phyloP scores from a whole-genome alignment of 1,139 yeast species.

The Candida tetrigidarum region DNA sequence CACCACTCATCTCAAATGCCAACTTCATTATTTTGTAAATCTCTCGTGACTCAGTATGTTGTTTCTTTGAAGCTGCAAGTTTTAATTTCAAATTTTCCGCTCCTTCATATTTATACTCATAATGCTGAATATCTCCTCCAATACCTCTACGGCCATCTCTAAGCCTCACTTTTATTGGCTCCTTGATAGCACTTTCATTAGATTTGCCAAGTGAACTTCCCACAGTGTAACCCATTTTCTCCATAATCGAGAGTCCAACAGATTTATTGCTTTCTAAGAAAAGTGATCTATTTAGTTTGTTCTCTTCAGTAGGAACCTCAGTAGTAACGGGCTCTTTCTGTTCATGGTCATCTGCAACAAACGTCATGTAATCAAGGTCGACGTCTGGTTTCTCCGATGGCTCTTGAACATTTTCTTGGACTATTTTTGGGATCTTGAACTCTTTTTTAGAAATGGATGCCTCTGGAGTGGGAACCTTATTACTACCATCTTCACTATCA shows the following conservation, averaged over 20 bases:
- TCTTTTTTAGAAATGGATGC: slow-evolving; percentile 10
- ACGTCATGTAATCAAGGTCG: slow-evolving; percentile 11
- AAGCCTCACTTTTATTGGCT: slow-evolving; percentile 19
- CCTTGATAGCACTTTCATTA: slow-evolving; percentile 24
- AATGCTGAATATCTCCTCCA: slow-evolving; percentile 11
- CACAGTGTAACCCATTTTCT: slow-evolving; percentile 56
- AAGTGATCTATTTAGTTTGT: slow-evolving; percentile 16
- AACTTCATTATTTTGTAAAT: slow-evolving; percentile 23
- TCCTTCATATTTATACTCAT: slow-evolving; percentile 4
- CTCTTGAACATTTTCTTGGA: background rate
- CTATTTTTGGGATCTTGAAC: slow-evolving; percentile 12
- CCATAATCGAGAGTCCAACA: slow-evolving; percentile 55
- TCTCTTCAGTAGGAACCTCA: background rate
- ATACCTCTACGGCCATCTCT: slow-evolving; percentile 16
- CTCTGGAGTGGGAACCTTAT: background rate
- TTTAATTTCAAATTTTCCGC: slow-evolving; percentile 6
- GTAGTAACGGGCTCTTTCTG: background rate
- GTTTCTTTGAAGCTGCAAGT: background rate
- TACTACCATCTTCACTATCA: background rate
- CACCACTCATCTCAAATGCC: slow-evolving; percentile 34
- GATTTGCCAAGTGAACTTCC: slow-evolving; percentile 47
- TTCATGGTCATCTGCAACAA: background rate
- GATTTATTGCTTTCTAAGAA: slow-evolving; percentile 23
- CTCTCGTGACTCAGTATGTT: slow-evolving; percentile 7
- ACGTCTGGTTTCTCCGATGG: background rate